phyloP scores from a whole-genome alignment of 140 eudicot species.

The Bidens hawaiensis region DNA sequence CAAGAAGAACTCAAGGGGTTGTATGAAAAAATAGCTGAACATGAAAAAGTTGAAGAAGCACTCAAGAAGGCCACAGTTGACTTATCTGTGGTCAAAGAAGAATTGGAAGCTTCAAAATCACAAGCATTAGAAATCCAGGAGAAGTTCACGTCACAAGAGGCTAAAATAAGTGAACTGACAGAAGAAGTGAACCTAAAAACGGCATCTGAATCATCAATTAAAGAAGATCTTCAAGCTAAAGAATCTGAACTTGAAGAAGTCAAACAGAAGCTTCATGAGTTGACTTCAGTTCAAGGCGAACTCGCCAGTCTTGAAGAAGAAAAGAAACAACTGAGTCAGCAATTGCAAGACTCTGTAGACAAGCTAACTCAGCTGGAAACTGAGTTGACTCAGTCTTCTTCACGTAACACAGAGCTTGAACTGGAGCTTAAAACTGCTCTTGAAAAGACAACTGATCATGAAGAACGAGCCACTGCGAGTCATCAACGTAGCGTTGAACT shows the following conservation, averaged over 20 bases:
- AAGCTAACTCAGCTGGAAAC: slow-evolving; percentile 44
- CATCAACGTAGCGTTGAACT: slow-evolving; percentile 75
- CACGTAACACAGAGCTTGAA: slow-evolving; percentile 60
- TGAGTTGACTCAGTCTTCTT: slow-evolving; percentile 41
- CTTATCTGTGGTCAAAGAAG: slow-evolving; percentile 50
- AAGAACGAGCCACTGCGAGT: slow-evolving; percentile 49
- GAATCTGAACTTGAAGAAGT: slow-evolving; percentile 55
- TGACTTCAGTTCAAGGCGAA: slow-evolving; percentile 41
- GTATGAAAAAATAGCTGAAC: slow-evolving; percentile 57
- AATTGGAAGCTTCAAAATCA: slow-evolving; percentile 54
- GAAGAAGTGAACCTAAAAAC: slow-evolving; percentile 49
- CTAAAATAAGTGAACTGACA: slow-evolving; percentile 40
- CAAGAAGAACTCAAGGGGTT: slow-evolving; percentile 69
- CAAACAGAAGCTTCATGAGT: slow-evolving; percentile 45
- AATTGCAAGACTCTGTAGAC: slow-evolving; percentile 41
- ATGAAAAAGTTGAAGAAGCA: slow-evolving; percentile 66
- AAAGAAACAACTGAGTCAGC: slow-evolving; percentile 41
- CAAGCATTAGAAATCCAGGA: slow-evolving; percentile 40
- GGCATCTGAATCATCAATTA: slow-evolving; percentile 49
- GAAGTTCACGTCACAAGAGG: slow-evolving; percentile 51
- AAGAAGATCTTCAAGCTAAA: slow-evolving; percentile 51
- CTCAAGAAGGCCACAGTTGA: slow-evolving; percentile 47
- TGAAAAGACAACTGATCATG: slow-evolving; percentile 58
- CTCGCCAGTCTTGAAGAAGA: slow-evolving; percentile 53
- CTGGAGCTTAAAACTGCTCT: slow-evolving; percentile 48